A percentile compares a stretch with the other conserved stretches of the same genome.
These are phyloP conservation scores for Ogataea haglerorum DNA, from an alignment of 805 yeast species.

Conservation along the genomic window DNA sequence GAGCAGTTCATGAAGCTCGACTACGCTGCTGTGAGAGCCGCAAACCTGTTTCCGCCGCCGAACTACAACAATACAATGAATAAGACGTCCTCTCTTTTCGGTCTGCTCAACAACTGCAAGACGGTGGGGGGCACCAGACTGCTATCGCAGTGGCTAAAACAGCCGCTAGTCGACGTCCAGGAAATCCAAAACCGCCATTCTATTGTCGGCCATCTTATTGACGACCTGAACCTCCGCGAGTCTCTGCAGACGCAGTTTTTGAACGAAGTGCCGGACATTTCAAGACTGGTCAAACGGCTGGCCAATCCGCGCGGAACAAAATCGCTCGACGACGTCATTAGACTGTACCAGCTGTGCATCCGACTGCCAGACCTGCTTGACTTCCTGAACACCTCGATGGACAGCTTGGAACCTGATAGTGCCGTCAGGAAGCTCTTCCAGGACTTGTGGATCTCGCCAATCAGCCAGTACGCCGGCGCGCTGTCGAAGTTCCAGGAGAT, in stretches of 20 bases:
- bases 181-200: conserved; percentile 67
- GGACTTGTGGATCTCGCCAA: conserved; percentile 55
- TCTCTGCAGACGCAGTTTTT: conserved; percentile 64
- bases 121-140: conserved; percentile 86
- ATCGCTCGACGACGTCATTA: conserved; percentile 81
- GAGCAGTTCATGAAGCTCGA: conserved; percentile 87
- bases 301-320: conserved; percentile 42
- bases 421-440: conserved; percentile 37
- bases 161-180: conserved; percentile 70
- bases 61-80: conserved; percentile 43
- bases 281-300: conserved; percentile 69
- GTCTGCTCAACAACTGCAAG: conserved; percentile 82
- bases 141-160: conserved; percentile 92
- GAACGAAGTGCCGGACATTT: conserved; percentile 76
- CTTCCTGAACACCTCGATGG: conserved; percentile 43
- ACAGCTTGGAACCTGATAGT: conserved; percentile 27
- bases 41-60: conserved; percentile 74
- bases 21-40: conserved; percentile 81
- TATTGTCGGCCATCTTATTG: conserved; percentile 70
- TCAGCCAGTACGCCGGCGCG: conserved; percentile 46
- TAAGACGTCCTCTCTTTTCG: conserved; percentile 58
- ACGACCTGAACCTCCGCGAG: conserved; percentile 64
- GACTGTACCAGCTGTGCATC: conserved; percentile 76
- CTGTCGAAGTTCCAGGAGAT: conserved; percentile 73
- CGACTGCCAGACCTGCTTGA: conserved; percentile 67